Percentiles rank a stretch among this genome's conserved stretches.
These are phyloP conservation scores for Biancaea sappan DNA, from an alignment of 306 rosid genomes.

Conservation along the genomic window DNA sequence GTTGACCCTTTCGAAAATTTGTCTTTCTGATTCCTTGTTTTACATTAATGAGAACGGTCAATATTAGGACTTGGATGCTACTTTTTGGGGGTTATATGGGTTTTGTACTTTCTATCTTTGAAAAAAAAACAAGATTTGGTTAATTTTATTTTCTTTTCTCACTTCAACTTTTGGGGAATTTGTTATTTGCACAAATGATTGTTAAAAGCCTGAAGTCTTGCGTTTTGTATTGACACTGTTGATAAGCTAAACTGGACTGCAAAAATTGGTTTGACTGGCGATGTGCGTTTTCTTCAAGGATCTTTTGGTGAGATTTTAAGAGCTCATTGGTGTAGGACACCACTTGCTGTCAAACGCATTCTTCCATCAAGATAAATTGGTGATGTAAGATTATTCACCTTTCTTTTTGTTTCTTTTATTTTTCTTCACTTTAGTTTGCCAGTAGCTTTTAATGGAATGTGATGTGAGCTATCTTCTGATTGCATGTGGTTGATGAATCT, in stretches of 20 bases:
- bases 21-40: conserved; percentile 13
- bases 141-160: neutral
- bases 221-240: conserved; percentile 15
- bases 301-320: conserved; percentile 96
- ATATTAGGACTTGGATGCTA: conserved; percentile 31
- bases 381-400: conserved; percentile 63
- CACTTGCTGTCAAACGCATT: conserved; percentile 96
- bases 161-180: conserved; percentile 7
- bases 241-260: conserved; percentile 11
- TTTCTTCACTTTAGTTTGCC: conserved; percentile 5
- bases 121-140: conserved; percentile 34
- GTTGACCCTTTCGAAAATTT: conserved; percentile 30
- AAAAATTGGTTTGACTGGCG: conserved; percentile 11
- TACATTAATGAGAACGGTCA: conserved; percentile 22
- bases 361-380: conserved; percentile 97
- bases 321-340: conserved; percentile 99
- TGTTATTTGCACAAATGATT: conserved; percentile 12
- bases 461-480: conserved; percentile 17
- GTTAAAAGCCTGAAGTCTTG: too few species aligned
- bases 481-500: conserved; percentile 21
- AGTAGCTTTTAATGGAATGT: conserved; percentile 6
- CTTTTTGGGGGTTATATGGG: conserved; percentile 10
- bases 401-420: conserved; percentile 28
- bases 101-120: neutral
- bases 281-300: conserved; percentile 61